Base-by-base conservation (phyloP, 495 filamentous ascomycete genomes). In the Penicillium pulvis region DNA sequence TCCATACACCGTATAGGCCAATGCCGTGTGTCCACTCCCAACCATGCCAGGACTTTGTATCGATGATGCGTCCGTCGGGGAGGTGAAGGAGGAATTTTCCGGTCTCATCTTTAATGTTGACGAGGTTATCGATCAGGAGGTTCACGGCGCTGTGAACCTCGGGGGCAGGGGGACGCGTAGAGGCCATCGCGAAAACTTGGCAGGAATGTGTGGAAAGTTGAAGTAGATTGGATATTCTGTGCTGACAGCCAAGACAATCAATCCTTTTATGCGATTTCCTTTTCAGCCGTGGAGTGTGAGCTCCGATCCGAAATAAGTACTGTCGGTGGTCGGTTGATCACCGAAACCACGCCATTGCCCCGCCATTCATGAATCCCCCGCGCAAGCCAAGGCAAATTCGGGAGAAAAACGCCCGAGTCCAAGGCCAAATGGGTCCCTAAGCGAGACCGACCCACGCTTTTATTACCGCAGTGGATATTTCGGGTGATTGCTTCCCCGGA, bases 21-120 rank as follows among this genome's bases (percentile, higher is more conserved):
- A 91, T 83, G 7, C 88, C 88, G 69, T 91, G 88, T 4, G 88
- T 91, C 88, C 88, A 91, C 76, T 91, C 88, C 88, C 88, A 91
- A 59, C 84, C 85, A 42, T 82, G 71, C 88, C 88, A 91, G 42
- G 85, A 87, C 70, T 91, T 91, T 17, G 88, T 91, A 66, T 91
- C 88, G 58, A 91, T 90, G 33, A 90, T 74, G 26, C 88, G 83
- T 35, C 88, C 88, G 59, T 90, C 88, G 8, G 77, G 68, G 19
- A 91, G 78, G 17, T 72, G 81, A 28, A 90, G 70, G 10, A 90
- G 79, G 72, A 89, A 91, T 64, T 86, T 74, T 26, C 88, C 88
- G 0, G 85, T 87, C 10, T 74, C 77, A 70, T 91, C 88, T 64
- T 80, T 82, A 71, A 90, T 90, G 69, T 88, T 85, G 58, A 90